phyloP scores from a whole-genome alignment of 2,329 filamentous ascomycete genomes.

The Aspergillus sp. region DNA sequence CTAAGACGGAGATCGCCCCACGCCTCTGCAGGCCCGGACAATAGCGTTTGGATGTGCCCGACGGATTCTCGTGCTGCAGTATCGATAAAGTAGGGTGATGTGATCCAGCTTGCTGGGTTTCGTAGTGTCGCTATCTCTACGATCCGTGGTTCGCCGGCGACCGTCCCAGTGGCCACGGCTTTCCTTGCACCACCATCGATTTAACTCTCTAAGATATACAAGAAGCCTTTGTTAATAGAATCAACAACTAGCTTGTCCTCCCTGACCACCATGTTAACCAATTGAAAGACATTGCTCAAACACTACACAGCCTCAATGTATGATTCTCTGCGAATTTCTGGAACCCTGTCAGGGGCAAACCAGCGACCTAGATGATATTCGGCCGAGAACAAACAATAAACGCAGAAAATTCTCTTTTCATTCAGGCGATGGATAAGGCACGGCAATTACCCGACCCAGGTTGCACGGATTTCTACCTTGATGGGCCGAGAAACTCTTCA shows the following conservation, averaged over 20 bases:
- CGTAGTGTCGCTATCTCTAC: conserved; percentile 5
- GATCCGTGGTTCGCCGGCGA: conserved; percentile 8
- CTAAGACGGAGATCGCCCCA: not conserved
- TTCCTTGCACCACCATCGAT: conserved; percentile 2
- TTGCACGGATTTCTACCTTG: conserved; percentile 70
- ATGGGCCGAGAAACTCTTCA: conserved; percentile 83
- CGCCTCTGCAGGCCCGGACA: not conserved
- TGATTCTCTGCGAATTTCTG: not conserved
- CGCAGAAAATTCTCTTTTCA: conserved; percentile 86
- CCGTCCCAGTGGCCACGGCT: conserved; percentile 21
- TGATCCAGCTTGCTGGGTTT: not conserved
- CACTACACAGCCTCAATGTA: conserved; percentile 43
- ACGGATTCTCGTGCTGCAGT: not conserved
- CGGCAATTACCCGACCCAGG: conserved; percentile 67
- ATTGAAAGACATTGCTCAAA: conserved; percentile 35
- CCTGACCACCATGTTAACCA: conserved; percentile 31
- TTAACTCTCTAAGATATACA: conserved; percentile 34
- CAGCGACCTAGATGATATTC: conserved; percentile 81
- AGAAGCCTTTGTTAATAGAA: conserved; percentile 36
- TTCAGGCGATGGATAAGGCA: conserved; percentile 73
- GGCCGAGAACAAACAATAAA: conserved; percentile 88
- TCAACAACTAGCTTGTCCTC: conserved; percentile 40
- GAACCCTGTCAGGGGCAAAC: conserved; percentile 70
- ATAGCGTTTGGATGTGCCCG: not conserved
- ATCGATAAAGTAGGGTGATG: not conserved